Conservation (phyloP, 139 green algal species). For the Coelastrella sp. region DNA sequence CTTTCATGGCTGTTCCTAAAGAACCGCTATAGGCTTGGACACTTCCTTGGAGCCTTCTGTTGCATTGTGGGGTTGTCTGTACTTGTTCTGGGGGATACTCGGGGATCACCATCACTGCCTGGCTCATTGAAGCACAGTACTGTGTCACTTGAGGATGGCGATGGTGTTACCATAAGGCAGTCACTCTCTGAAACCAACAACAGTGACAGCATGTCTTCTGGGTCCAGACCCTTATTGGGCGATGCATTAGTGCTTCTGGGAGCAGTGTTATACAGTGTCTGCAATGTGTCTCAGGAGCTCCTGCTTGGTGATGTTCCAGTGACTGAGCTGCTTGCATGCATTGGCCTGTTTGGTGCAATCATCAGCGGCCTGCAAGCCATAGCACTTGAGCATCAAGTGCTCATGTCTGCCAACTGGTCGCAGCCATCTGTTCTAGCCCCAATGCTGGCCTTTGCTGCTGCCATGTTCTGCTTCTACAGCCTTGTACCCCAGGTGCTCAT, state of each 20-base stretch:
- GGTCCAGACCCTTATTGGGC: constrained; percentile 65
- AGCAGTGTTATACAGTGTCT: constrained; percentile 73
- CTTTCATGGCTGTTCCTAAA: constrained; percentile 56
- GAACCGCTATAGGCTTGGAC: constrained; percentile 62
- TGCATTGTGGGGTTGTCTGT: constrained; percentile 76
- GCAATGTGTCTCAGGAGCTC: constrained; percentile 76
- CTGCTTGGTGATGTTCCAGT: constrained; percentile 57
- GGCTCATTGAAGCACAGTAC: too few relatives aligned
- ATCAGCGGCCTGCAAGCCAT: constrained; percentile 56
- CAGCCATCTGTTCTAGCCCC: background rate
- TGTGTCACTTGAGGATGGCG: too few relatives aligned
- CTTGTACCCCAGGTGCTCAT: constrained; percentile 68
- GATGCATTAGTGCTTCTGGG: constrained; percentile 80
- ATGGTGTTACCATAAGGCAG: too few relatives aligned
- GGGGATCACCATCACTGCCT: too few relatives aligned
- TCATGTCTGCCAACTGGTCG: background rate
- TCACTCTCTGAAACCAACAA: background rate
- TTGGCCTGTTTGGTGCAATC: constrained; percentile 67
- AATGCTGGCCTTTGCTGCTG: constrained; percentile 60
- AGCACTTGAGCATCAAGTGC: constrained; percentile 52
- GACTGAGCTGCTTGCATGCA: constrained; percentile 58
- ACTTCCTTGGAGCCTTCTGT: constrained; percentile 69
- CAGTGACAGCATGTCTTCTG: constrained; percentile 34
- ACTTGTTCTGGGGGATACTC: constrained; percentile 70
- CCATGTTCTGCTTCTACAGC: constrained; percentile 79